These are phyloP conservation scores for Patellaria atrata DNA, from an alignment of 495 filamentous ascomycete species.

Conservation along the genomic window DNA sequence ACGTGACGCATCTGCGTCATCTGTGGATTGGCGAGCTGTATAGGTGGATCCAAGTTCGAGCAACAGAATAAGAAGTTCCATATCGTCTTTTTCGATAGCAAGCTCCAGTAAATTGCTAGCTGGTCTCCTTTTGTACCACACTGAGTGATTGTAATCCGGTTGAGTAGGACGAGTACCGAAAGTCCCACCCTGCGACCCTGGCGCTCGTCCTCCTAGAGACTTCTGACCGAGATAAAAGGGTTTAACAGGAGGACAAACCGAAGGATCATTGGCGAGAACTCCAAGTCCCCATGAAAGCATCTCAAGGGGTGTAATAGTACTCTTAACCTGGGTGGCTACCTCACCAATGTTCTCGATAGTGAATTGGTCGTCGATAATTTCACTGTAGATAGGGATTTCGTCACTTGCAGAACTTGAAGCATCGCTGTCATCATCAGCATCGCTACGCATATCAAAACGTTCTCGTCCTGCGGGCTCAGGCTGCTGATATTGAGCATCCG, in stretches of 20 bases:
- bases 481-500: conserved; percentile 46
- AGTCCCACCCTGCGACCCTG: too few relatives aligned
- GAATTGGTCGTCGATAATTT: conserved; percentile 44
- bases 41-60: conserved; percentile 28
- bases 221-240: too few relatives aligned
- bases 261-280: too few relatives aligned
- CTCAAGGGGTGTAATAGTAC: conserved; percentile 34
- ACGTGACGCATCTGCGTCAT: conserved; percentile 11
- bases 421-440: conserved; percentile 31
- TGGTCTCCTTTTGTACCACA: too few relatives aligned
- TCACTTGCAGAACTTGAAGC: conserved; percentile 28
- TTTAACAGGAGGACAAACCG: conserved; percentile 28
- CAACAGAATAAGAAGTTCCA: conserved; percentile 31
- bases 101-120: conserved; percentile 18
- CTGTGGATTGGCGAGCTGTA: conserved; percentile 3
- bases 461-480: conserved; percentile 18
- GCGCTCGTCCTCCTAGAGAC: too few relatives aligned
- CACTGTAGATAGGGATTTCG: conserved; percentile 30
- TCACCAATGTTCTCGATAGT: conserved; percentile 60
- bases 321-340: conserved; percentile 46
- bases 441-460: conserved; percentile 11
- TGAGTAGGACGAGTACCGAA: too few relatives aligned
- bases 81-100: conserved; percentile 29
- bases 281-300: conserved; percentile 30
- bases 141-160: too few relatives aligned